phyloP scores from a whole-genome alignment of 2,329 filamentous ascomycete genomes.

The Ascochyta fabae region DNA sequence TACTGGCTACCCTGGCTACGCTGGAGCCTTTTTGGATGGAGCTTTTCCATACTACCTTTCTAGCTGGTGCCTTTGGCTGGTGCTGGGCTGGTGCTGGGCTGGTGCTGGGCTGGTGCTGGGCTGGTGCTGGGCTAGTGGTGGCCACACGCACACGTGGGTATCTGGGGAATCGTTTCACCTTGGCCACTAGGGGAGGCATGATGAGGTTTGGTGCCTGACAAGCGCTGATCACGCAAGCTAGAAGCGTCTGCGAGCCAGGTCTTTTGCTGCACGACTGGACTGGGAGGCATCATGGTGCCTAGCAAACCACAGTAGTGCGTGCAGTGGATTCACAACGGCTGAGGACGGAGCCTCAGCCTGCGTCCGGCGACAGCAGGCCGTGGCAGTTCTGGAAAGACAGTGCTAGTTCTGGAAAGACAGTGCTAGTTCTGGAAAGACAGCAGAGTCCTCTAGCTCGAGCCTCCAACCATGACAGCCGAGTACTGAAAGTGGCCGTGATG shows the following conservation, averaged over 20 bases:
- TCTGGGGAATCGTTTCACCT: constrained; percentile 50
- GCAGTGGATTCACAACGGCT: too few relatives aligned
- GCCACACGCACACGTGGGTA: constrained; percentile 43
- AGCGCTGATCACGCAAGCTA: constrained; percentile 24
- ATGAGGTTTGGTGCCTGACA: constrained; percentile 29
- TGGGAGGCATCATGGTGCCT: constrained; percentile 2
- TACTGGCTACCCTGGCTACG: too few relatives aligned
- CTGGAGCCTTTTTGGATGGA: too few relatives aligned
- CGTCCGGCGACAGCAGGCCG: constrained; percentile 19
- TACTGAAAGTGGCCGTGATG: constrained; percentile 5
- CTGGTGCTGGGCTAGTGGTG: constrained; percentile 31
- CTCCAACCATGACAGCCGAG: constrained; percentile 24
- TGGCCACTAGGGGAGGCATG: constrained; percentile 29
- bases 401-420: constrained; percentile 29
- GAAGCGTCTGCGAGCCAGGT: constrained; percentile 13
- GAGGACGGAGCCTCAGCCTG: constrained; percentile 21
- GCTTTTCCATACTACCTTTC: too few relatives aligned
- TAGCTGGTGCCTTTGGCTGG: neutral
- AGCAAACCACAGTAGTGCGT: neutral
- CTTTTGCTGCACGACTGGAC: constrained; percentile 2
- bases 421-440: constrained; percentile 29
- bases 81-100: too few relatives aligned
- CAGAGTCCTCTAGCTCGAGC: constrained; percentile 26
- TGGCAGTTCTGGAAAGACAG: constrained; percentile 29
- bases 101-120: constrained; percentile 21